These are phyloP conservation scores for Cyclanthera cordifolia DNA, from an alignment of 306 rosid species.

Conservation along the genomic window DNA sequence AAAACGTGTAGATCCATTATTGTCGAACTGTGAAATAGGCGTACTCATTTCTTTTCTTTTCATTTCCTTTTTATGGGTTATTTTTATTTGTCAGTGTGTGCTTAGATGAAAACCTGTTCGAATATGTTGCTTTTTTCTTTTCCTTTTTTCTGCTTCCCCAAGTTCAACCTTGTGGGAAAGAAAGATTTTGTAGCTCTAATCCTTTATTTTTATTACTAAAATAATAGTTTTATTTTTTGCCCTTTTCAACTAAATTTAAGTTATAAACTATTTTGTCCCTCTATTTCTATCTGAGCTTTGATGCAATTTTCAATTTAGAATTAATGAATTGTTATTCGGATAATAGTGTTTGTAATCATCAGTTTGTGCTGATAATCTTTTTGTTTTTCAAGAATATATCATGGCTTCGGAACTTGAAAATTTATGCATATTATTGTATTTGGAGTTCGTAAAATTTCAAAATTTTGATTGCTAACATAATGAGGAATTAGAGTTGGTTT, in stretches of 20 bases:
- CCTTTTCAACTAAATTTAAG: background rate
- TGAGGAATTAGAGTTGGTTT: too few species aligned
- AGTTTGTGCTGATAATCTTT: background rate
- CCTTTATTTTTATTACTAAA: background rate
- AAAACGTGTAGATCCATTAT: constrained; percentile 18
- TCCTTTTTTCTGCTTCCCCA: background rate
- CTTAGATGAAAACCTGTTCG: constrained; percentile 5
- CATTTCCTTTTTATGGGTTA: background rate
- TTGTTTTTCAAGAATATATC: background rate
- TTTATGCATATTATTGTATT: background rate
- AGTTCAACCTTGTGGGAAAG: background rate
- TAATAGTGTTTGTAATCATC: too few species aligned
- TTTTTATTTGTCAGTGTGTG: constrained; percentile 10
- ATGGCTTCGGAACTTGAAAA: background rate
- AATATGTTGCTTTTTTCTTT: background rate
- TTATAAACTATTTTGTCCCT: background rate
- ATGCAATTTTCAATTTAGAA: background rate
- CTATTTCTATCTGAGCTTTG: background rate
- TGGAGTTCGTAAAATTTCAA: background rate
- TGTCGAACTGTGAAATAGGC: constrained; percentile 15
- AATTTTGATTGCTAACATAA: background rate
- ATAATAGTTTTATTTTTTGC: too few species aligned
- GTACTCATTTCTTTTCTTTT: background rate
- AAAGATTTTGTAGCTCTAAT: background rate
- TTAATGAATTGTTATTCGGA: background rate